A percentile compares a stretch with the other conserved stretches of the same genome.
Evolutionary conservation across 148 eudicot species (phyloP).

Genomic region (Nepenthes gracilis): DNA sequence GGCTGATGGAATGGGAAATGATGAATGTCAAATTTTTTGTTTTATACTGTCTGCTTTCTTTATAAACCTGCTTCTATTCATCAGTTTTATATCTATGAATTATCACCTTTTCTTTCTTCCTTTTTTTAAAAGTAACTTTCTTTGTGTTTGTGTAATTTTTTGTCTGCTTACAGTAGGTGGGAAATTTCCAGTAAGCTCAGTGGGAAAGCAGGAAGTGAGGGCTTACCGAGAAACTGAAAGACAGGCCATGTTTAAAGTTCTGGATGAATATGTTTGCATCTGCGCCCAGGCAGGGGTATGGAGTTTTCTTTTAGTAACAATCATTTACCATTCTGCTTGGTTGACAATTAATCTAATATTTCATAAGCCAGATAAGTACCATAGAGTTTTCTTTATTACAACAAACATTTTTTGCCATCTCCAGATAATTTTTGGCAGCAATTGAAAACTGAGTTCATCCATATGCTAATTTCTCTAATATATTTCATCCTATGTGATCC

Average conservation of each 20-base stretch:
- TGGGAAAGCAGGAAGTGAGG: conserved; percentile 24
- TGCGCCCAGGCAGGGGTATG: conserved; percentile 47
- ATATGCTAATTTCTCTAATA: not conserved
- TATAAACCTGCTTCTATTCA: no score
- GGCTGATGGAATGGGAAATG: no score
- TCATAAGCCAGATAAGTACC: not conserved
- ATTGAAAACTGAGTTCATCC: not conserved
- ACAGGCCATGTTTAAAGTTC: conserved; percentile 25
- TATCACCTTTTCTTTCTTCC: not conserved
- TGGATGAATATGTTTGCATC: conserved; percentile 22
- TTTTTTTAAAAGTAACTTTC: conserved; percentile 2
- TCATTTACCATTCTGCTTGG: not conserved
- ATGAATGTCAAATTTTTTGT: no score
- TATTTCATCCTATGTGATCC: not conserved
- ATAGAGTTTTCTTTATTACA: not conserved
- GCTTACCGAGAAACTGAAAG: conserved; percentile 27
- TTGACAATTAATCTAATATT: not conserved
- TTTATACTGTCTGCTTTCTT: no score
- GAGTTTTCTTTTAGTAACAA: not conserved
- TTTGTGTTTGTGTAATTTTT: conserved; percentile 31
- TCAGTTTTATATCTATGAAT: not conserved
- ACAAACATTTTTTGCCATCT: not conserved
- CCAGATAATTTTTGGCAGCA: not conserved
- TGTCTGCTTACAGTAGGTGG: conserved; percentile 28
- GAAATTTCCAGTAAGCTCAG: conserved; percentile 20